Evolutionary conservation across 371 early-diverging fungal species (phyloP).

Genomic region (Conidiobolus incongruus): DNA sequence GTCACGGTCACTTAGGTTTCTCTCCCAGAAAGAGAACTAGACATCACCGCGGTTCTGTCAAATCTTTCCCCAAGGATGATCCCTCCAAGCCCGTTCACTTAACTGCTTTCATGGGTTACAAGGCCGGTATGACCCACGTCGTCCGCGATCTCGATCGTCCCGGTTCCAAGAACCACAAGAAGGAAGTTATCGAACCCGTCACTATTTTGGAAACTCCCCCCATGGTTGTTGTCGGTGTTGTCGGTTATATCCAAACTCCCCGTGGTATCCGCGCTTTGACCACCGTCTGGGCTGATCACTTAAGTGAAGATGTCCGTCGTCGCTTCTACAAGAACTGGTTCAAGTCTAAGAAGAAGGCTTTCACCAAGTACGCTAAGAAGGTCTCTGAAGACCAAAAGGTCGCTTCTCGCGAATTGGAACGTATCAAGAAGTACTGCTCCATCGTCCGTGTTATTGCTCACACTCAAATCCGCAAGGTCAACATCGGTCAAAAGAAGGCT

Average conservation of each 20-base stretch:
- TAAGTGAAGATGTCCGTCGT: constrained; percentile 93
- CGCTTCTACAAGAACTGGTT: constrained; percentile 99
- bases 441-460: constrained; percentile 97
- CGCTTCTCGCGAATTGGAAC: constrained; percentile 80
- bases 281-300: constrained; percentile 98
- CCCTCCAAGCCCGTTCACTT: constrained; percentile 87
- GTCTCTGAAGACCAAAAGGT: constrained; percentile 78
- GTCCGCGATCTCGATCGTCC: constrained; percentile 97
- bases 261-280: constrained; percentile 92
- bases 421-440: constrained; percentile 97
- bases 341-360: constrained; percentile 97
- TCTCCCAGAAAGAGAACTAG: constrained; percentile 95
- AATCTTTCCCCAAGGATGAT: constrained; percentile 99
- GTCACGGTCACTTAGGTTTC: constrained; percentile 98
- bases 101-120: constrained; percentile 98
- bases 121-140: constrained; percentile 99
- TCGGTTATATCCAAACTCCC: constrained; percentile 98
- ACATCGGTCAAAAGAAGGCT: constrained; percentile 95
- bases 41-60: constrained; percentile 86
- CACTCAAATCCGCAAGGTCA: constrained; percentile 92
- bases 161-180: constrained; percentile 98
- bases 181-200: constrained; percentile 99
- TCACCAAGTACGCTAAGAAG: constrained; percentile 96
- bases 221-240: constrained; percentile 96
- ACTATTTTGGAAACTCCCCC: constrained; percentile 98